These are phyloP conservation scores for Fusarium metavorans DNA, from an alignment of 2,329 filamentous ascomycete genomes.

Conservation along the genomic window DNA sequence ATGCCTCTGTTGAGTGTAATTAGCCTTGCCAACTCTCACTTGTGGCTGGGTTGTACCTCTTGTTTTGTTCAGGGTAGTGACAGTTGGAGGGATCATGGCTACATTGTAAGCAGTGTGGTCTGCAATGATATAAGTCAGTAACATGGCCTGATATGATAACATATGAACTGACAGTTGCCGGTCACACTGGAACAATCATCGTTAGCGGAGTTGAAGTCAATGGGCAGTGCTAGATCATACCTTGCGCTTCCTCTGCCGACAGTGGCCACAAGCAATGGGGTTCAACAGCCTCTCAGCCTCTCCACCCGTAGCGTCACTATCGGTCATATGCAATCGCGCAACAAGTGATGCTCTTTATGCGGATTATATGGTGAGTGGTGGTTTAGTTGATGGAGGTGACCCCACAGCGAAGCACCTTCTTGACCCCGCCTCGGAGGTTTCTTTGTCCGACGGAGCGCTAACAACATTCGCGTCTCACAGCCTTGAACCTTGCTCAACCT, in stretches of 20 bases:
- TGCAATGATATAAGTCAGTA: background rate
- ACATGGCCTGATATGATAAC: too few relatives aligned
- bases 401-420: background rate
- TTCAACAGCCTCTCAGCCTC: conserved; percentile 37
- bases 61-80: conserved; percentile 51
- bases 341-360: conserved; percentile 2
- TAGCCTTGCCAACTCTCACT: background rate
- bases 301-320: conserved; percentile 10
- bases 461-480: background rate
- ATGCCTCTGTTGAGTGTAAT: conserved; percentile 43
- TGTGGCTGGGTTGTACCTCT: conserved; percentile 33
- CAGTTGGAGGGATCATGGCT: conserved; percentile 45
- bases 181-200: conserved; percentile 30
- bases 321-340: conserved; percentile 31
- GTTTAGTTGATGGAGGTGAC: conserved; percentile 1
- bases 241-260: conserved; percentile 50
- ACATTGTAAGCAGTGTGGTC: conserved; percentile 48
- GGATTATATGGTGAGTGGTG: background rate
- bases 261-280: conserved; percentile 50
- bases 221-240: conserved; percentile 24
- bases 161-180: conserved; percentile 11
- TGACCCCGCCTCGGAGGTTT: conserved; percentile 45
- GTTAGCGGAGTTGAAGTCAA: background rate
- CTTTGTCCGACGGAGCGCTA: conserved; percentile 41
- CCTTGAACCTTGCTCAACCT: background rate